Base-by-base conservation (phyloP, 768 basidiomycete species). In the Kwoniella sp. region DNA sequence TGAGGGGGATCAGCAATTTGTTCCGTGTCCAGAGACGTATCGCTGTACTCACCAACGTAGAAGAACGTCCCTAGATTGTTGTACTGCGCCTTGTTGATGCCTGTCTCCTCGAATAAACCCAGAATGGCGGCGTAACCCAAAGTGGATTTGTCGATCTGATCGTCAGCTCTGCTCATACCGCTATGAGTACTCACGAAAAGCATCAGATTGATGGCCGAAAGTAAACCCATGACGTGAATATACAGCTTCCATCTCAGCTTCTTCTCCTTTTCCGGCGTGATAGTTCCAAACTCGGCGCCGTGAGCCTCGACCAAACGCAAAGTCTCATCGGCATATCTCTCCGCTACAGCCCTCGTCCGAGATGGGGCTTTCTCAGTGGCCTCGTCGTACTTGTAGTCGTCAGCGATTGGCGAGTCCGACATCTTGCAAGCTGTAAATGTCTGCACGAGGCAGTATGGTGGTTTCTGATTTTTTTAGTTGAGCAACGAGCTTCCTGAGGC, bases 181-280 rank as follows among this genome's bases (percentile, higher is more conserved):
- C 13, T 5, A 34, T 34, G 9, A 45, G 20, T 8, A 17, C 41
- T 45, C 17, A 45, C 41, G 15, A 45, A 45, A 45, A 45, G 41
- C 41, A 45, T 45, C 41, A 45, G 20, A 17, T 45, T 45, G 41
- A 45, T 45, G 17, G 41, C 41, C 11, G 41, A 45, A 9, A 45
- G 41, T 17, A 45, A 45, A 20, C 41, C 41, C 41, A 45, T 45
- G 41, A 45, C 41, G 20, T 45, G 41, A 11, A 45, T 45, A 45
- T 45, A 45, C 41, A 45, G 41, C 41, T 45, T 45, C 41, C 41
- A 45, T 45, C 41, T 45, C 41, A 45, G 41, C 41, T 45, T 45
- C 41, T 45, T 45, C 41, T 45, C 41, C 41, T 45, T 45, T 45
- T 45, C 41, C 3, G 41, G 41, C 3, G 41, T 45, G 41, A 45